Evolutionary conservation across 371 early-diverging fungal species (phyloP).

Genomic region (Mucor racemosus): DNA sequence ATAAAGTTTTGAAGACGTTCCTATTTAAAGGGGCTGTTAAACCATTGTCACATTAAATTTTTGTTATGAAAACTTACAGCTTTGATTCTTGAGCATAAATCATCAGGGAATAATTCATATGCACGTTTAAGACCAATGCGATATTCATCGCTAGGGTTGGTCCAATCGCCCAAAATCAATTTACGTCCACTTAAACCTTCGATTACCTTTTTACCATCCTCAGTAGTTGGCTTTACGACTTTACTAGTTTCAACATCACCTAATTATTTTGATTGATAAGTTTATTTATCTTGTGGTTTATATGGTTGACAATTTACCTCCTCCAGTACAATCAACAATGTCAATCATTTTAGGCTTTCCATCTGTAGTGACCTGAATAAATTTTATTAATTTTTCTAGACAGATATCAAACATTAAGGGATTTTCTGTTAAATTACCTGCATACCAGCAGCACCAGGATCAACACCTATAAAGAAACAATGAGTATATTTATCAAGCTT

Average conservation of each 20-base stretch:
- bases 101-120: constrained; percentile 79
- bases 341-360: constrained; percentile 91
- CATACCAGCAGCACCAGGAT: constrained; percentile 89
- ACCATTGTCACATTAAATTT: too few species aligned
- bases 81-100: constrained; percentile 59
- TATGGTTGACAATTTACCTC: constrained; percentile 32
- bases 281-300: neutral
- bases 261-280: neutral
- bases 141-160: constrained; percentile 80
- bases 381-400: neutral
- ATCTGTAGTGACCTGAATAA: constrained; percentile 74
- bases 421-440: constrained; percentile 44
- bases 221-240: constrained; percentile 57
- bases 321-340: constrained; percentile 93
- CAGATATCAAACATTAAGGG: too few species aligned
- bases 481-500: neutral
- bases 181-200: constrained; percentile 79
- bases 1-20: constrained; percentile 72
- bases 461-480: constrained; percentile 63
- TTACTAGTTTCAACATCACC: constrained; percentile 77
- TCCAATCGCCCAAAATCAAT: constrained; percentile 76
- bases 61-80: constrained; percentile 39
- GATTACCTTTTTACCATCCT: constrained; percentile 54
- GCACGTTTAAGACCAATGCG: constrained; percentile 84
- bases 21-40: constrained; percentile 27